Percentiles rank a stretch among this genome's conserved stretches.
These are phyloP conservation scores for Halophytophthora polymorphica DNA, from an alignment of 352 stramenopile species.

Conservation along the genomic window DNA sequence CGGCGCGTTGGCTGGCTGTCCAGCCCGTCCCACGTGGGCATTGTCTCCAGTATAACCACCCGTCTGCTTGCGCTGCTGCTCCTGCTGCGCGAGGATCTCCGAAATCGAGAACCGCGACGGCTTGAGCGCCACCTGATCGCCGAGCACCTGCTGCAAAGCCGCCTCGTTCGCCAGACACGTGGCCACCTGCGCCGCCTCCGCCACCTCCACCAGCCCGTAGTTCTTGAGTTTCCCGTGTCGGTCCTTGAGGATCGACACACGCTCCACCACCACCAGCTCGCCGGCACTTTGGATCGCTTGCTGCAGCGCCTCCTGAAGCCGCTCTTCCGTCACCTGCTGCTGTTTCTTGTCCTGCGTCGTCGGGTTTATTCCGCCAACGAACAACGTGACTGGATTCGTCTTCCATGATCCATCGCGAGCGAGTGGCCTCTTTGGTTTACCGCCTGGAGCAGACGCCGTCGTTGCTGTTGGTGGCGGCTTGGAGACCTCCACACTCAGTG, in stretches of 20 bases:
- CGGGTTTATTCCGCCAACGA: constrained; percentile 43
- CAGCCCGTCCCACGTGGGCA: constrained; percentile 1
- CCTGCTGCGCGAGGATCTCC: constrained; percentile 56
- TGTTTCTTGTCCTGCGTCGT: constrained; percentile 21
- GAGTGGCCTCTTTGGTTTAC: not conserved
- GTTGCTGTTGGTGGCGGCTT: constrained; percentile 28
- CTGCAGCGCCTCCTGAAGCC: constrained; percentile 37
- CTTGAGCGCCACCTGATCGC: constrained; percentile 52
- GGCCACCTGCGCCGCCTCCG: constrained; percentile 22
- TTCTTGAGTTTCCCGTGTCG: constrained; percentile 62
- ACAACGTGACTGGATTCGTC: constrained; percentile 50
- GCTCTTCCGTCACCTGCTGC: constrained; percentile 30
- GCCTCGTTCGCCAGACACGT: constrained; percentile 28
- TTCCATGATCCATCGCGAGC: constrained; percentile 36
- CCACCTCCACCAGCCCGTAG: constrained; percentile 59
- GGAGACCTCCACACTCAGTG: constrained; percentile 50
- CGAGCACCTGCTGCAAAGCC: constrained; percentile 34
- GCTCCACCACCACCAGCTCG: constrained; percentile 34
- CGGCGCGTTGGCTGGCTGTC: constrained; percentile 12
- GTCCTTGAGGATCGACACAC: constrained; percentile 54
- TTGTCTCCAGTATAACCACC: constrained; percentile 1
- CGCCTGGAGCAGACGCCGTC: constrained; percentile 2
- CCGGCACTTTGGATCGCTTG: constrained; percentile 31
- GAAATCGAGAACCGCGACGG: constrained; percentile 60
- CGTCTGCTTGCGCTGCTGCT: constrained; percentile 7